Evolutionary conservation across 225 moss, liverwort and hornwort genomes (phyloP), one percentile per base, ranked within the genome.

Genomic region (Anthoceros angustus): DNA sequence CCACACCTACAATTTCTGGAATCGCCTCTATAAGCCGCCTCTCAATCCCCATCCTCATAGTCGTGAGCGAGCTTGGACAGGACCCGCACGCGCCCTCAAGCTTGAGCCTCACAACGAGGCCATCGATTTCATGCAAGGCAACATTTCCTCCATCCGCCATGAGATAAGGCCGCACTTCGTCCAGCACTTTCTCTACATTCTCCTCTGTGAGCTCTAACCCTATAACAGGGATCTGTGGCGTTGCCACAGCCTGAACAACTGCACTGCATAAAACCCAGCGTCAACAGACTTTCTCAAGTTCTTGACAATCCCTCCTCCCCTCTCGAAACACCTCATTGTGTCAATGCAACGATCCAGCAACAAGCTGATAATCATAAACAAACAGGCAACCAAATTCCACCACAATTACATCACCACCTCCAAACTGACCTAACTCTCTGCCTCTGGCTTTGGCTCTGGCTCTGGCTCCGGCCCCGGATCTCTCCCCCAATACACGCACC

Each of bases 1-100:
- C 91, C 62, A 95, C 88, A 0, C 91, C 95, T 62, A 63, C 74
- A 18, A 95, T 95, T 76, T 95, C 91, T 12, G 95, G 95, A 20
- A 91, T 95, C 64, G 82, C 80, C 72, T 95, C 95, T 5, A 95
- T 86, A 55, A 95, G 67, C 16, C 91, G 85, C 24, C 95, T 76
- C 68, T 91, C 95, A 62, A 95, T 95, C 10, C 95, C 95, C 95
- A 95, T 91, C 72, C 86, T 78, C 95, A 95, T 95, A 20, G 91
- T 95, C 91, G 83, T 95, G 62, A 86, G 73, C 14, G 91, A 95
- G 67, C 91, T 95, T 16, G 95, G 95, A 65, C 95, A 95, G 12
- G 91, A 95, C 0, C 95, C 95, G 62, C 95, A 91, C 9, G 95
- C 95, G 0, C 88, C 95, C 70, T 95, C 88, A 6, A 95, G 69